Evolutionary conservation across 768 basidiomycete genomes (phyloP).

Genomic region (Mycena maculata): DNA sequence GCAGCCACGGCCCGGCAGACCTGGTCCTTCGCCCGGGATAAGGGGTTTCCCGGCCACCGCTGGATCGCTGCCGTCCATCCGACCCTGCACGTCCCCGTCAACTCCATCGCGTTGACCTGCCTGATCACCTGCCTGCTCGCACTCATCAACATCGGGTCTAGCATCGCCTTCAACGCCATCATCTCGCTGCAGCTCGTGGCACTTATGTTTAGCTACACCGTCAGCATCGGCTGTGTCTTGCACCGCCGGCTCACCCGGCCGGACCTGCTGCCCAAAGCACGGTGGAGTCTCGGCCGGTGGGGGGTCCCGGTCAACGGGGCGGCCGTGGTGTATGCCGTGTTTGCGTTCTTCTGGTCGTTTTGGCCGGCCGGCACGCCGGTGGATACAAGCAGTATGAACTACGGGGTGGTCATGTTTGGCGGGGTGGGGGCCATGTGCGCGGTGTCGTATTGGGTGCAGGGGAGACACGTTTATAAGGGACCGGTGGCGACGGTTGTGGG

Average conservation of each 20-base stretch:
- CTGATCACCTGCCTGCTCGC: constrained; percentile 26
- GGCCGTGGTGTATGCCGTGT: constrained; percentile 22
- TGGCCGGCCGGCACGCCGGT: constrained; percentile 27
- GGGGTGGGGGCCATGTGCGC: constrained; percentile 25
- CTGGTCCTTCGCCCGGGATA: constrained; percentile 27
- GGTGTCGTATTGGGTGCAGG: constrained; percentile 24
- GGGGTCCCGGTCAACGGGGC: constrained; percentile 21
- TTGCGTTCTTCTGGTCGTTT: constrained; percentile 27
- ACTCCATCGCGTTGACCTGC: constrained; percentile 24
- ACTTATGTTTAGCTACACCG: constrained; percentile 27
- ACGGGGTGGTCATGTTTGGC: constrained; percentile 26
- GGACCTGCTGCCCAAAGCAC: constrained; percentile 24
- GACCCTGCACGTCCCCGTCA: constrained; percentile 26
- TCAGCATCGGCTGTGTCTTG: constrained; percentile 25
- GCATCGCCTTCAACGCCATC: constrained; percentile 26
- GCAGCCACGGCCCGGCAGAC: constrained; percentile 24
- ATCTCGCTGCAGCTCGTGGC: constrained; percentile 26
- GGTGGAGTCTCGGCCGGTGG: constrained; percentile 27
- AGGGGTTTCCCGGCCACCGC: constrained; percentile 25
- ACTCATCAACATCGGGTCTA: constrained; percentile 27
- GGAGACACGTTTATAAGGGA: constrained; percentile 26
- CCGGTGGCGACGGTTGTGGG: constrained; percentile 23
- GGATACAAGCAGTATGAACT: constrained; percentile 22
- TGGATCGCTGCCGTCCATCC: constrained; percentile 25
- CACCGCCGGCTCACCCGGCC: constrained; percentile 25